Evolutionary conservation across 495 filamentous ascomycete species (phyloP).

Genomic region (Tuber indicum): DNA sequence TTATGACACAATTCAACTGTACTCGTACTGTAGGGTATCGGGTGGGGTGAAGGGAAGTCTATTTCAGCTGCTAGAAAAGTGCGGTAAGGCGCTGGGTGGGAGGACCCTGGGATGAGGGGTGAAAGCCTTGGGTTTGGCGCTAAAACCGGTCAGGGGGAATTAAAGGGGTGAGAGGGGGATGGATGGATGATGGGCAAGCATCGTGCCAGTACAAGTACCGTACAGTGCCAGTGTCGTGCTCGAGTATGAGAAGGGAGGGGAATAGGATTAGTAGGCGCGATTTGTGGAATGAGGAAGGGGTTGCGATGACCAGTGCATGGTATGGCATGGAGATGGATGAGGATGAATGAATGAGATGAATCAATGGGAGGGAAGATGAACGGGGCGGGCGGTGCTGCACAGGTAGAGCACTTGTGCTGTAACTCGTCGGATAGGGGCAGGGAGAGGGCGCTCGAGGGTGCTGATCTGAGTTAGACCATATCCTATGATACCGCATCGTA

Average conservation of each 20-base stretch:
- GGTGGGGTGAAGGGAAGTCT: not conserved
- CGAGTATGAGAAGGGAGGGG: not conserved
- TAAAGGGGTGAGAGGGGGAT: not conserved
- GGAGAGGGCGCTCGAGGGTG: not conserved
- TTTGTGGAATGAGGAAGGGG: not conserved
- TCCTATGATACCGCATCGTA: not conserved
- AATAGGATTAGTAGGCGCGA: not conserved
- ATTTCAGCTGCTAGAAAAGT: not conserved
- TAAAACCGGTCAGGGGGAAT: not conserved
- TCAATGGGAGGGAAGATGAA: not conserved
- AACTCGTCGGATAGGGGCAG: not conserved
- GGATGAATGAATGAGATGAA: not conserved
- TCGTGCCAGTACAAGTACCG: too few species aligned
- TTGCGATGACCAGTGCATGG: not conserved
- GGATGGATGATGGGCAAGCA: not conserved
- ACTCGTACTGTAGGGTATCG: not conserved
- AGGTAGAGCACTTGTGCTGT: too few species aligned
- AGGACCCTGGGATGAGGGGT: not conserved
- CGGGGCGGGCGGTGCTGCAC: not conserved
- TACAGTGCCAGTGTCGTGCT: too few species aligned
- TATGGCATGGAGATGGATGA: conserved; percentile 2
- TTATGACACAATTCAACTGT: not conserved
- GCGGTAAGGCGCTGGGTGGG: not conserved
- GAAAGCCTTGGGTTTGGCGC: not conserved
- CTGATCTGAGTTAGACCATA: not conserved